These are phyloP conservation scores for Aureobasidium sp. DNA, from an alignment of 2,329 filamentous ascomycete species.

Conservation along the genomic window DNA sequence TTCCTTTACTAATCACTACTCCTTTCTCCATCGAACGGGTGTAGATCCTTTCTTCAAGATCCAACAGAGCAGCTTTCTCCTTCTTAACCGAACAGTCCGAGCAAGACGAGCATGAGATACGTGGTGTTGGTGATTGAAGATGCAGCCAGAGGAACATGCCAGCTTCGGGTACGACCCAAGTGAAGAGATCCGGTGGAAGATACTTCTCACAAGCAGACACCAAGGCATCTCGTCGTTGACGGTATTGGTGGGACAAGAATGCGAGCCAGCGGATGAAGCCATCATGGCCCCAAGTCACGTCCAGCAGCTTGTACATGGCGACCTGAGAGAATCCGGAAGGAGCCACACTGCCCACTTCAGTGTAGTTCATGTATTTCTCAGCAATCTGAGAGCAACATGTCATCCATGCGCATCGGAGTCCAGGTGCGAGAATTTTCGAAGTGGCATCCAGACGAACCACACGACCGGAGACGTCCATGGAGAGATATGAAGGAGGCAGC, in stretches of 20 bases:
- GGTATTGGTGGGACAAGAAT: slow-evolving; percentile 20
- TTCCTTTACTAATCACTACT: slow-evolving; percentile 2
- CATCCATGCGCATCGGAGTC: slow-evolving; percentile 25
- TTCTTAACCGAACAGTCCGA: background rate
- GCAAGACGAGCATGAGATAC: background rate
- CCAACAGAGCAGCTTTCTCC: background rate
- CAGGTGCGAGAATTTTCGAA: slow-evolving; percentile 27
- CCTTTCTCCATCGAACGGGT: slow-evolving; percentile 1
- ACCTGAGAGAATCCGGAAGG: slow-evolving; percentile 24
- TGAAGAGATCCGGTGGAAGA: slow-evolving; percentile 18
- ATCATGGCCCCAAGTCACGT: slow-evolving; percentile 25
- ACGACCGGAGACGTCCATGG: slow-evolving; percentile 26
- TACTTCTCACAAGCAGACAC: slow-evolving; percentile 22
- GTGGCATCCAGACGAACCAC: slow-evolving; percentile 26
- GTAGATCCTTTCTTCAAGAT: slow-evolving; percentile 1
- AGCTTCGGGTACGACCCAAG: slow-evolving; percentile 17
- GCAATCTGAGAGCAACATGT: slow-evolving; percentile 23
- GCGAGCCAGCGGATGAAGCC: slow-evolving; percentile 25
- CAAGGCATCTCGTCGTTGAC: slow-evolving; percentile 18
- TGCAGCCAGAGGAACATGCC: slow-evolving; percentile 24
- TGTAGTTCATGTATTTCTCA: slow-evolving; percentile 20
- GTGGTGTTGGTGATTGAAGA: background rate
- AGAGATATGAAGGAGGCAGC: slow-evolving; percentile 24
- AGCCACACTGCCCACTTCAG: slow-evolving; percentile 18
- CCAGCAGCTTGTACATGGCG: slow-evolving; percentile 25